Conservation (phyloP, 2,329 filamentous ascomycete genomes). For the Aspergillus hiratsukae region DNA sequence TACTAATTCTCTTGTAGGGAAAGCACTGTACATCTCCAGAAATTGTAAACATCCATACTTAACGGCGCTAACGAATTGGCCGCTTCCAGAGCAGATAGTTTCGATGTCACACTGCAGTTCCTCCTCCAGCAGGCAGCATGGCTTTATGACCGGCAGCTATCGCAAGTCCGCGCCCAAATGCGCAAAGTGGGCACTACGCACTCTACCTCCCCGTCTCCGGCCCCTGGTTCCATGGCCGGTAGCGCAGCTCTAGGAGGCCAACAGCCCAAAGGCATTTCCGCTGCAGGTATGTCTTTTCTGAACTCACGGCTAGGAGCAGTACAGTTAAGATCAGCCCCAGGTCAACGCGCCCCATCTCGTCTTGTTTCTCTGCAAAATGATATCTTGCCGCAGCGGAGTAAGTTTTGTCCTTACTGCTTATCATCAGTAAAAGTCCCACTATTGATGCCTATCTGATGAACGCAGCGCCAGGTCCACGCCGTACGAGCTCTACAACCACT, state of each 20-base stretch:
- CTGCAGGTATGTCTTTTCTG: constrained; percentile 22
- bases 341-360: constrained; percentile 36
- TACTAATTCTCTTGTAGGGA: constrained; percentile 53
- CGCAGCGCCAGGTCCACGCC: constrained; percentile 17
- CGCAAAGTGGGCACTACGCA: constrained; percentile 54
- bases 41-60: background rate
- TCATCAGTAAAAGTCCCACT: background rate
- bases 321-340: constrained; percentile 18
- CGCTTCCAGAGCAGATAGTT: constrained; percentile 59
- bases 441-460: background rate
- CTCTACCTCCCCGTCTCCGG: constrained; percentile 40
- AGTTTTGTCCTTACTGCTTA: constrained; percentile 2
- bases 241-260: constrained; percentile 37
- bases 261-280: constrained; percentile 28
- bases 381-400: constrained; percentile 22
- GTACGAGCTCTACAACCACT: constrained; percentile 30
- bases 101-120: constrained; percentile 82
- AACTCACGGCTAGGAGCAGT: background rate
- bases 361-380: constrained; percentile 36
- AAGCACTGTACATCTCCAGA: constrained; percentile 57
- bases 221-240: constrained; percentile 39
- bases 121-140: constrained; percentile 90
- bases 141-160: constrained; percentile 85
- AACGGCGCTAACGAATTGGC: background rate
- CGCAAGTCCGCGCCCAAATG: constrained; percentile 86